Percentiles rank a stretch among this genome's conserved stretches.
Conservation (phyloP, 1,139 yeast species). For the Kurtzmaniella quercitrusa region DNA sequence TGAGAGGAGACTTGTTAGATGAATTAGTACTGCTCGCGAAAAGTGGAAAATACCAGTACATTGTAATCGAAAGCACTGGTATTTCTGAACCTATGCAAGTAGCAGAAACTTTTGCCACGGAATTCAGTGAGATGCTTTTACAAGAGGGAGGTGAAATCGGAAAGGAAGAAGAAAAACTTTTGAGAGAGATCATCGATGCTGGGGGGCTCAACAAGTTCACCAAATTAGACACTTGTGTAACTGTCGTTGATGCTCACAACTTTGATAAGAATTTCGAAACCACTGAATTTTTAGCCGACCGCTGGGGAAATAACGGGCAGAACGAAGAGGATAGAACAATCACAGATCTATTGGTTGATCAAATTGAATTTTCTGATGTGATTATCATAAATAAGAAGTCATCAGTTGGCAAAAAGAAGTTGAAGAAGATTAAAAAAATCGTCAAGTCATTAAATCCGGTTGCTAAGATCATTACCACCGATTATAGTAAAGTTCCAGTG, state of each 20-base stretch:
- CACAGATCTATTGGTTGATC: constrained; percentile 42
- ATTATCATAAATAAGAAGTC: constrained; percentile 35
- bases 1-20: constrained; percentile 41
- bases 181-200: constrained; percentile 25
- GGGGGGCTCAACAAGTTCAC: constrained; percentile 39
- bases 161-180: constrained; percentile 19
- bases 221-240: constrained; percentile 42
- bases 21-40: constrained; percentile 34
- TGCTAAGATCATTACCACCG: constrained; percentile 30
- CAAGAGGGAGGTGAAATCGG: constrained; percentile 5
- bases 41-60: constrained; percentile 32
- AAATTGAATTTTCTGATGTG: constrained; percentile 43
- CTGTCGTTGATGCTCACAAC: constrained; percentile 40
- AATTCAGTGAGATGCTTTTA: constrained; percentile 28
- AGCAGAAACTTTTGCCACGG: constrained; percentile 44
- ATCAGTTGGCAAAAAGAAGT: constrained; percentile 19
- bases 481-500: constrained; percentile 33
- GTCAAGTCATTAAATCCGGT: constrained; percentile 35
- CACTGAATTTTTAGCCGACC: constrained; percentile 35
- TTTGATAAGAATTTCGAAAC: constrained; percentile 38
- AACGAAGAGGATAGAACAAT: constrained; percentile 39
- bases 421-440: constrained; percentile 22
- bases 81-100: constrained; percentile 48
- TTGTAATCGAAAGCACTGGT: constrained; percentile 43
- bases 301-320: constrained; percentile 34